Evolutionary conservation across 306 rosid species (phyloP).

Genomic region (Alnus glutinosa): DNA sequence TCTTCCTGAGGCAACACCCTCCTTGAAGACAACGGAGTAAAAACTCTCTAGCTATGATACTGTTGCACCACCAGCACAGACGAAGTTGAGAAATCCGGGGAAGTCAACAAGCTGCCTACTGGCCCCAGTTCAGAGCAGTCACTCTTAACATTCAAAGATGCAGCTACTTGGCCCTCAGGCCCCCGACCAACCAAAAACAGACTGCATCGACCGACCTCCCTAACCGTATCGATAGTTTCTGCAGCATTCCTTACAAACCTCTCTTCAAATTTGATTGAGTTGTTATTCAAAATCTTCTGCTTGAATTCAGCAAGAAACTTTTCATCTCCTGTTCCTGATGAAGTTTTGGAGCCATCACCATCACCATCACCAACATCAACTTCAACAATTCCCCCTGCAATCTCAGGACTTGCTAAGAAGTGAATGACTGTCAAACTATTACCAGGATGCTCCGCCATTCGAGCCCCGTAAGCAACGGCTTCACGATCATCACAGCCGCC

Average conservation of each 20-base stretch:
- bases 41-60: constrained; percentile 17
- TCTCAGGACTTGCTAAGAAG: constrained; percentile 28
- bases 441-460: constrained; percentile 79
- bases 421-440: constrained; percentile 40
- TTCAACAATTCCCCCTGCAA: constrained; percentile 24
- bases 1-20: constrained; percentile 16
- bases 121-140: constrained; percentile 64
- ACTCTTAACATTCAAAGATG: constrained; percentile 29
- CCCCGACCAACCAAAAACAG: constrained; percentile 57
- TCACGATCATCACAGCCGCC: constrained; percentile 67
- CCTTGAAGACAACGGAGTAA: not conserved
- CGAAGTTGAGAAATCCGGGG: constrained; percentile 34
- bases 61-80: constrained; percentile 68
- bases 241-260: constrained; percentile 29
- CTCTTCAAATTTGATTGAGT: constrained; percentile 41
- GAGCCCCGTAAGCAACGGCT: constrained; percentile 60
- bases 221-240: constrained; percentile 31
- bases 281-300: constrained; percentile 18
- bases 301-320: constrained; percentile 33
- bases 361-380: constrained; percentile 25
- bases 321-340: constrained; percentile 24
- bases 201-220: constrained; percentile 37
- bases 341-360: not conserved
- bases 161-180: constrained; percentile 44
- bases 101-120: constrained; percentile 45